Evolutionary conservation across 805 yeast species (phyloP).

Genomic region (Kodamaea fukazawae): DNA sequence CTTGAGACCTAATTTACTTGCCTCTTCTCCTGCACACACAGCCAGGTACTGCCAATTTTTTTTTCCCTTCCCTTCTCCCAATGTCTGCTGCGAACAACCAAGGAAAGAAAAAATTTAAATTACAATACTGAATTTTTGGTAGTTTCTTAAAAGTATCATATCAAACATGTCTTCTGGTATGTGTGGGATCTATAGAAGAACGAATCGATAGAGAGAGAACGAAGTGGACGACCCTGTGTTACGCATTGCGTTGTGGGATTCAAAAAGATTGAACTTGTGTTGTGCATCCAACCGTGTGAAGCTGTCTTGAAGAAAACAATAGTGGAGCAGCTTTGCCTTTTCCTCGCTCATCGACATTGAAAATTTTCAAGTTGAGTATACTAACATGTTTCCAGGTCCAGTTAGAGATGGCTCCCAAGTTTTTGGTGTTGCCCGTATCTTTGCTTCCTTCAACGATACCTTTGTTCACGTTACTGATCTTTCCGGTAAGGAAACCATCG

Average conservation of each 20-base stretch:
- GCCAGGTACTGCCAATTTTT: too few relatives aligned
- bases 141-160: constrained; percentile 10
- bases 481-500: constrained; percentile 99
- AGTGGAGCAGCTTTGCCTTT: neutral
- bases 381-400: constrained; percentile 25
- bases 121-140: neutral
- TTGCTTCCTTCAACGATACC: constrained; percentile 99
- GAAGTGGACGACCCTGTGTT: too few relatives aligned
- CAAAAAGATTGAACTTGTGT: too few relatives aligned
- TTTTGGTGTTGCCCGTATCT: constrained; percentile 99
- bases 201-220: neutral
- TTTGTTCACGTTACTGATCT: constrained; percentile 99
- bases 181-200: constrained; percentile 6
- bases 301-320: too few relatives aligned
- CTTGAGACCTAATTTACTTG: too few relatives aligned
- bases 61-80: too few relatives aligned
- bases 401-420: constrained; percentile 96
- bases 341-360: neutral
- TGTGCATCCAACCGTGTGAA: too few relatives aligned
- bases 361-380: constrained; percentile 4
- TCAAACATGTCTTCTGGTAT: constrained; percentile 19
- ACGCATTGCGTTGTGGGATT: too few relatives aligned
- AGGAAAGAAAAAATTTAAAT: neutral
- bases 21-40: too few relatives aligned
- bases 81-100: neutral